These are phyloP conservation scores for Monosporascus sp. DNA, from an alignment of 2,329 filamentous ascomycete species.

Conservation along the genomic window DNA sequence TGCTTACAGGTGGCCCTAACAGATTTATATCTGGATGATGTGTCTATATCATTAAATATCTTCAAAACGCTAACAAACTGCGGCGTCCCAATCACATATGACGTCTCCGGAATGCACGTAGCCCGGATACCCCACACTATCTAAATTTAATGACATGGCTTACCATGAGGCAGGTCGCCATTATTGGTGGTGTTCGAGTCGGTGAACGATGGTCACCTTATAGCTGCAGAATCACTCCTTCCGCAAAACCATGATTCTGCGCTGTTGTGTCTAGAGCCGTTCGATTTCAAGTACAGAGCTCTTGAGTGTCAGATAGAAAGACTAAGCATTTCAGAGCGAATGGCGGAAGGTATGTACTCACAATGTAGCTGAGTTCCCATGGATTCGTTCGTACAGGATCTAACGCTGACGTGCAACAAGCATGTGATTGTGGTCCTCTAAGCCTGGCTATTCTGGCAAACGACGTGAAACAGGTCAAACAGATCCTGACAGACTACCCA, in stretches of 20 bases:
- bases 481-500: background rate
- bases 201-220: background rate
- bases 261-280: background rate
- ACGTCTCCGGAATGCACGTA: background rate
- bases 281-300: too few species aligned
- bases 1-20: too few species aligned
- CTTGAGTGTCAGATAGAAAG: too few species aligned
- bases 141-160: background rate
- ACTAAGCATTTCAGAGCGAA: background rate
- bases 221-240: background rate
- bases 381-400: background rate
- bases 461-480: background rate
- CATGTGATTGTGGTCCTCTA: background rate
- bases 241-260: background rate
- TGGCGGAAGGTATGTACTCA: background rate
- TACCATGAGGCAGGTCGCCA: background rate
- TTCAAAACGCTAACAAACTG: background rate
- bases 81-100: background rate
- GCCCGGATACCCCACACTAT: background rate
- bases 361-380: background rate
- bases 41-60: background rate
- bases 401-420: background rate
- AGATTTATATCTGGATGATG: too few species aligned
- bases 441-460: background rate
- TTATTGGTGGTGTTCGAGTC: rapidly evolving